A percentile compares a stretch with the other conserved stretches of the same genome.
Evolutionary conservation across 495 filamentous ascomycete genomes (phyloP).

Genomic region (Chaetomidium leptoderma): DNA sequence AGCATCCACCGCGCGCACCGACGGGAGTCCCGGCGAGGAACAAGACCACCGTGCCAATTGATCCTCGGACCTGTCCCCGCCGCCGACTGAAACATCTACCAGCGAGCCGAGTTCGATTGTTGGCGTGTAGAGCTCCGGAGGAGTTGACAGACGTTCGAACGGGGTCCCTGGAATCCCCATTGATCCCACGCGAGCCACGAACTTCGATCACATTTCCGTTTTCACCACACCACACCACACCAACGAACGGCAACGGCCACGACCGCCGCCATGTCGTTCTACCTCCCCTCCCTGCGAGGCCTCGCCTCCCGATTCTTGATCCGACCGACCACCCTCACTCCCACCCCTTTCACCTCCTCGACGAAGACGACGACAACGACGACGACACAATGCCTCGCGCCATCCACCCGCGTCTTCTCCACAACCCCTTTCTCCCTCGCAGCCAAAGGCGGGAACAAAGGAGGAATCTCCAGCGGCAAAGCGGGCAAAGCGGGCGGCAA

Average conservation of each 20-base stretch:
- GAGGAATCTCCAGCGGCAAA: not conserved
- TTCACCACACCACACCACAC: not conserved
- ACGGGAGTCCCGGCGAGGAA: slow-evolving; percentile 3
- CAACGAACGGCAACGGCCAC: not conserved
- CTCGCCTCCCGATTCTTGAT: slow-evolving; percentile 27
- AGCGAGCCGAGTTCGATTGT: not conserved
- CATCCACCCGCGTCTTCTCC: slow-evolving; percentile 12
- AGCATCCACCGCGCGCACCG: slow-evolving; percentile 10
- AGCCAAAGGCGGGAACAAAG: slow-evolving; percentile 8
- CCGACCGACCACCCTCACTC: slow-evolving; percentile 12
- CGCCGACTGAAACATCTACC: not conserved
- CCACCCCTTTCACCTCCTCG: slow-evolving; percentile 1
- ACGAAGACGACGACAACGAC: not conserved
- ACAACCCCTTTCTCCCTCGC: slow-evolving; percentile 11
- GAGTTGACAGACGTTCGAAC: not conserved
- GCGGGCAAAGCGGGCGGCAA: not conserved
- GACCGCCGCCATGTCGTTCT: slow-evolving; percentile 23
- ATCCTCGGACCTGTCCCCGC: slow-evolving; percentile 1
- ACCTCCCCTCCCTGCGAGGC: slow-evolving; percentile 24
- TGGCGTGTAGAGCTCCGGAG: not conserved
- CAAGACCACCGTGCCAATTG: slow-evolving; percentile 1
- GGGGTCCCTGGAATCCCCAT: not conserved
- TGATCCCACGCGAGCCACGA: not conserved
- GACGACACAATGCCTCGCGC: slow-evolving; percentile 13
- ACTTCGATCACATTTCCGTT: not conserved